A percentile compares a stretch with the other conserved stretches of the same genome.
These are phyloP conservation scores for Pulveroboletus sp. DNA, from an alignment of 768 basidiomycete species.

Conservation along the genomic window DNA sequence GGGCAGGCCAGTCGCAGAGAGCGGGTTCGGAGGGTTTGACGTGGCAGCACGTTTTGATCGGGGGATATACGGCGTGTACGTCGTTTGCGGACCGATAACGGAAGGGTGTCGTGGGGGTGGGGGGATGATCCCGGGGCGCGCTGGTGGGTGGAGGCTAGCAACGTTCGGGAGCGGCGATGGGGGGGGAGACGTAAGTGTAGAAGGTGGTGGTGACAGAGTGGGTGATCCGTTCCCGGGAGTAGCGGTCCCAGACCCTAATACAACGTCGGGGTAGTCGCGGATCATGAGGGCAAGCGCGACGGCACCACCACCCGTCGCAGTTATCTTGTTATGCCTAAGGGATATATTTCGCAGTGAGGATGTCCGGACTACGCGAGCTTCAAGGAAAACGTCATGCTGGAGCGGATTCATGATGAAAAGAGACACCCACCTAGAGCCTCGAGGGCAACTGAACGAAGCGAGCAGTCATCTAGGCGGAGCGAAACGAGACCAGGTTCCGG, in stretches of 20 bases:
- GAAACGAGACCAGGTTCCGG: conserved; percentile 54
- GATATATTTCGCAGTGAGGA: conserved; percentile 87
- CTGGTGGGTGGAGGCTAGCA: conserved; percentile 12
- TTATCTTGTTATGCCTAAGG: conserved; percentile 83
- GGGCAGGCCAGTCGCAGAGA: conserved; percentile 40
- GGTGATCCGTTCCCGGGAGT: conserved; percentile 1
- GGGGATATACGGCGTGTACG: conserved; percentile 82
- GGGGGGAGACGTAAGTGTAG: conserved; percentile 29
- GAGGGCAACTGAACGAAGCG: conserved; percentile 63
- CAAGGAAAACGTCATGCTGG: not conserved
- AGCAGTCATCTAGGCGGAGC: conserved; percentile 85
- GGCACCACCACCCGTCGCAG: conserved; percentile 78
- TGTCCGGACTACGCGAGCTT: conserved; percentile 78
- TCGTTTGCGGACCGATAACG: conserved; percentile 52
- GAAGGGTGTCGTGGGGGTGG: conserved; percentile 51
- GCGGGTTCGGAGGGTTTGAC: conserved; percentile 31
- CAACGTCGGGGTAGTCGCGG: conserved; percentile 87
- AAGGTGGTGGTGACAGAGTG: conserved; percentile 10
- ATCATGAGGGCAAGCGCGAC: conserved; percentile 96
- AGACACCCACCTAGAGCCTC: conserved; percentile 69
- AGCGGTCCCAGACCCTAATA: conserved; percentile 27
- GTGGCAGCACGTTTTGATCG: conserved; percentile 44
- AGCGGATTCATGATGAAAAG: not conserved
- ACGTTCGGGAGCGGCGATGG: conserved; percentile 31
- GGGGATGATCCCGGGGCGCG: conserved; percentile 37